These are phyloP conservation scores for Mycena epipterygia DNA, from an alignment of 768 basidiomycete genomes.

Conservation along the genomic window DNA sequence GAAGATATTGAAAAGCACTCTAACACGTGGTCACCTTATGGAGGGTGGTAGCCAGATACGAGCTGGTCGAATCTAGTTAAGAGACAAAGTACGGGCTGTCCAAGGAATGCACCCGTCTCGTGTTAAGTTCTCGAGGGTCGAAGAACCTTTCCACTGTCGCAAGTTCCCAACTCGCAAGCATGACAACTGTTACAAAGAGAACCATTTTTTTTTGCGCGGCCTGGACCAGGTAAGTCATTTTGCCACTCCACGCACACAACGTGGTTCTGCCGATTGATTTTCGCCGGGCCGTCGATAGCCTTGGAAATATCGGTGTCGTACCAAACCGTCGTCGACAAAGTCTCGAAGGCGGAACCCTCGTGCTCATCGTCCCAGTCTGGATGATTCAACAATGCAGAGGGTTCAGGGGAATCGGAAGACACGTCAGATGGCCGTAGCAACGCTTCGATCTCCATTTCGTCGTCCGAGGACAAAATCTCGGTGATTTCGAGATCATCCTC, in stretches of 20 bases:
- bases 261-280: not conserved
- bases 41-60: constrained; percentile 60
- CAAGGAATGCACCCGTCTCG: constrained; percentile 67
- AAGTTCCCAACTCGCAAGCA: constrained; percentile 70
- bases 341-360: not conserved
- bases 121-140: constrained; percentile 63
- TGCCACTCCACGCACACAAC: not conserved
- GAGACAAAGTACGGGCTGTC: constrained; percentile 72
- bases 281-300: not conserved
- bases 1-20: not conserved
- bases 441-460: not conserved
- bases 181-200: constrained; percentile 66
- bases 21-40: not conserved
- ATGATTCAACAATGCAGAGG: not conserved
- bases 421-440: not conserved
- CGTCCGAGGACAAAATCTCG: not conserved
- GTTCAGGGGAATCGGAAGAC: constrained; percentile 2
- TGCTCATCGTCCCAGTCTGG: not conserved
- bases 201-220: constrained; percentile 70
- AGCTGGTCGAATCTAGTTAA: constrained; percentile 58
- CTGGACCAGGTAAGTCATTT: constrained; percentile 70
- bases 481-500: not conserved
- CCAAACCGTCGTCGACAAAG: not conserved
- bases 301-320: not conserved
- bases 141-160: constrained; percentile 73